These are phyloP conservation scores for Cochlearia excelsa DNA, from an alignment of 345 rosid genomes.

Conservation along the genomic window DNA sequence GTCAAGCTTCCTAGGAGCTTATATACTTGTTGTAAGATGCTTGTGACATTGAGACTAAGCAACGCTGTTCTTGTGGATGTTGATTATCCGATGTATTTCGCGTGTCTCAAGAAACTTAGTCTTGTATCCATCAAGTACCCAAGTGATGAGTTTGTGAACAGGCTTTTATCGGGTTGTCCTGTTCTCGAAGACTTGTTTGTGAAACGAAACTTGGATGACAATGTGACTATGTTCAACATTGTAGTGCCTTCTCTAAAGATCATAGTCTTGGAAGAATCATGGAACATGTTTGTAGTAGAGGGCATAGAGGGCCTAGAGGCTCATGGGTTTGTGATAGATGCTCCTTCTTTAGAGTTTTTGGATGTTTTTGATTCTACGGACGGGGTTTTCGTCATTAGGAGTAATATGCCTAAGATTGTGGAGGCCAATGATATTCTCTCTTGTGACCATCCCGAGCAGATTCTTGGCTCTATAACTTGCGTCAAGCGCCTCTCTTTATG, in stretches of 20 bases:
- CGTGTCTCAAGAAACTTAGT: no score
- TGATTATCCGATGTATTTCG: no score
- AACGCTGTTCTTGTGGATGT: no score
- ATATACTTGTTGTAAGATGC: no score
- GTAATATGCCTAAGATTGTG: neutral
- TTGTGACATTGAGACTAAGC: no score
- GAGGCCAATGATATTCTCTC: neutral
- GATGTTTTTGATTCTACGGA: neutral
- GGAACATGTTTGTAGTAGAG: neutral
- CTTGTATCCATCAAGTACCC: neutral
- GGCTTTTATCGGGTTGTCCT: slow-evolving; percentile 1
- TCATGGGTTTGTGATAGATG: slow-evolving; percentile 17
- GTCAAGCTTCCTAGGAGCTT: no score
- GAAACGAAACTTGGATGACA: neutral
- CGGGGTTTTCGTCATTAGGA: slow-evolving; percentile 1
- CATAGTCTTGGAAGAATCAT: neutral
- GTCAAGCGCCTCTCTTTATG: slow-evolving; percentile 10
- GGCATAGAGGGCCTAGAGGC: no score
- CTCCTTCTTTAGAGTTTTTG: slow-evolving; percentile 14
- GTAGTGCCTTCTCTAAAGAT: slow-evolving; percentile 12
- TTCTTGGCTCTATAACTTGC: slow-evolving; percentile 18
- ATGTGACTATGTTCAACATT: neutral
- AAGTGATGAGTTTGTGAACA: no score
- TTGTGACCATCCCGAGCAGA: neutral
- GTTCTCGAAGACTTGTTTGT: slow-evolving; percentile 21